Conservation (phyloP, 768 basidiomycete genomes). For the Albatrellus ellisii region DNA sequence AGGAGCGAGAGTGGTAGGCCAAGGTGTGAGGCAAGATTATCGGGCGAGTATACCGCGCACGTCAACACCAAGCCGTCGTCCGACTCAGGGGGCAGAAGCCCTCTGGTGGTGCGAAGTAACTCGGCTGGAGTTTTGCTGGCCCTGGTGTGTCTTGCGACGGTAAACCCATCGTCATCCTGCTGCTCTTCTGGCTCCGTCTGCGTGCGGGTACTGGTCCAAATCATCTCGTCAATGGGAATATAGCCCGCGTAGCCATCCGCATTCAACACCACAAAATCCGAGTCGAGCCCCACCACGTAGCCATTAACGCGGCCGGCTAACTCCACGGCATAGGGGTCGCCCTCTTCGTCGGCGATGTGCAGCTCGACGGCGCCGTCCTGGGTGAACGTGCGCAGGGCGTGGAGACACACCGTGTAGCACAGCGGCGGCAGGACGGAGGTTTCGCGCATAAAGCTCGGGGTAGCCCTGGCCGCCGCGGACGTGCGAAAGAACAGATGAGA, state of each 20-base stretch:
- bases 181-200: constrained; percentile 16
- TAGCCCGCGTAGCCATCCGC: constrained; percentile 68
- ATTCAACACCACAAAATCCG: constrained; percentile 72
- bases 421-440: constrained; percentile 67
- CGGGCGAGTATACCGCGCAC: constrained; percentile 47
- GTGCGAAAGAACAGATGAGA: constrained; percentile 74
- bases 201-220: too few species aligned
- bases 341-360: constrained; percentile 72
- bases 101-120: constrained; percentile 13
- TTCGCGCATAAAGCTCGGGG: constrained; percentile 56
- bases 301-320: constrained; percentile 61
- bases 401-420: constrained; percentile 40
- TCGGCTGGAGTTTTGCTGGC: constrained; percentile 23
- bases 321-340: constrained; percentile 75
- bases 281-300: constrained; percentile 70
- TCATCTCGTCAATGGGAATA: constrained; percentile 63
- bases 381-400: constrained; percentile 29
- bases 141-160: constrained; percentile 41
- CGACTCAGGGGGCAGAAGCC: constrained; percentile 38
- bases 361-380: constrained; percentile 29
- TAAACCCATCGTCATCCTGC: constrained; percentile 39
- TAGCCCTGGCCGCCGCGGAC: constrained; percentile 47
- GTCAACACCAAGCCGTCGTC: constrained; percentile 35
- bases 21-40: constrained; percentile 46
- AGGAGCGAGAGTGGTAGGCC: constrained; percentile 58